Base-by-base conservation (phyloP, 192 early-diverging fungal species). In the Coemansia sp. region DNA sequence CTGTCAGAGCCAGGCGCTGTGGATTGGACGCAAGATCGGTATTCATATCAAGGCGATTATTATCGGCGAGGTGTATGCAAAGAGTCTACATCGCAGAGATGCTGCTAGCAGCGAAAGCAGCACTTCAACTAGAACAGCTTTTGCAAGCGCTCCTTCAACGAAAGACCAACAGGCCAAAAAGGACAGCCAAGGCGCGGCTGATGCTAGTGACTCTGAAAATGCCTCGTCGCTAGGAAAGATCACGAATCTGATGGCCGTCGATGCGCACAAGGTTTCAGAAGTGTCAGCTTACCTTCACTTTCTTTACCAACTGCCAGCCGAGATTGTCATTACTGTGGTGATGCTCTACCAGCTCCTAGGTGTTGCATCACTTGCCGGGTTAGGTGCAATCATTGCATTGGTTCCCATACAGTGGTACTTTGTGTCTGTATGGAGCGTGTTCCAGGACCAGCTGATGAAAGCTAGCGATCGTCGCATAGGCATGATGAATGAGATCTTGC, bases 401-500 rank as follows among this genome's bases (percentile, higher is more conserved):
- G 86, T 87, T 26, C 90, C 91, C 36, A 16, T 88, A 6, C 75
- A 64, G 83, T 87, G 46, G 77, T 74, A 57, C 69, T 72, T 87
- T 11, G 84, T 85, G 23, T 85, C 73, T 23, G 76, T 84, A 49
- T 72, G 86, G 58, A 77, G 79, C 66, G 77, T 67, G 20, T 68
- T 85, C 77, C 89, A 91, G 73, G 77, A 86, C 39, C 80, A 84
- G 59, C 71, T 90, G 21, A 89, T 81, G 69, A 71, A 78, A 20
- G 82, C 86, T 52, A 84, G 84, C 58, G 95, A 96, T 76, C 87
- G 88, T 56, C 86, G 95, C 26, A 84, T 96, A 64, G 86, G 84
- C 62, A 77, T 88, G 59, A 89, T 91, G 52, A 95, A 92, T 66
- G 94, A 98, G 83, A 85, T 93, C 45, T 74, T 95, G 43, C 87